These are phyloP conservation scores for Fusarium sp. DNA, from an alignment of 2,329 filamentous ascomycete species.

Conservation along the genomic window DNA sequence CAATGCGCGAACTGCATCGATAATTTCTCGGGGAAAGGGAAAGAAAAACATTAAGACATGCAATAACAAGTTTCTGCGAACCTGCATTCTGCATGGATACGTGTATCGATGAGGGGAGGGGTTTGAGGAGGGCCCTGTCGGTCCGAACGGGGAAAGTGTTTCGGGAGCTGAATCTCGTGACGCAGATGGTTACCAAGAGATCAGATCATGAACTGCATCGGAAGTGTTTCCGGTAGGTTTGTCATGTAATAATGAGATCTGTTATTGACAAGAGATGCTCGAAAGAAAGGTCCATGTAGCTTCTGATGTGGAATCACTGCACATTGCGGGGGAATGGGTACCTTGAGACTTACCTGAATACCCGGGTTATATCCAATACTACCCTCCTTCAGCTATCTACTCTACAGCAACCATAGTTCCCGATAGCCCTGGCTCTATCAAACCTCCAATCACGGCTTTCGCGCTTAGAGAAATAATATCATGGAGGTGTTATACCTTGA, in stretches of 20 bases:
- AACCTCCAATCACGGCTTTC: neutral
- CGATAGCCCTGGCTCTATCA: neutral
- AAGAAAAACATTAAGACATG: neutral
- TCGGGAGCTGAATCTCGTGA: neutral
- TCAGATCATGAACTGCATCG: constrained; percentile 1
- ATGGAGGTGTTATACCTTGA: neutral
- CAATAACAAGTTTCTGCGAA: constrained; percentile 1
- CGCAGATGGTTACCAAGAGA: neutral
- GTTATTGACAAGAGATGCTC: neutral
- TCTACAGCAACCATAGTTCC: neutral
- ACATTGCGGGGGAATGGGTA: neutral
- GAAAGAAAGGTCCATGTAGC: neutral
- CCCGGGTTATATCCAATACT: neutral
- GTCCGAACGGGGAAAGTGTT: neutral
- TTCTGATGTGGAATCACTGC: neutral
- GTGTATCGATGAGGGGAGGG: neutral
- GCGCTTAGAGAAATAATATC: neutral
- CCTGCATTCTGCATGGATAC: neutral
- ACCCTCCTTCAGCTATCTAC: neutral
- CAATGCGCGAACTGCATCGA: constrained; percentile 3
- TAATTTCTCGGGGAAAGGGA: neutral
- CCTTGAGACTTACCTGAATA: neutral
- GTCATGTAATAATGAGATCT: neutral
- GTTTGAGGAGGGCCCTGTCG: neutral
- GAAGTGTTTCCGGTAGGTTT: neutral